Evolutionary conservation across 139 green algal species (phyloP), one percentile per base, ranked within the genome.

Genomic region (Eudorina sp.): DNA sequence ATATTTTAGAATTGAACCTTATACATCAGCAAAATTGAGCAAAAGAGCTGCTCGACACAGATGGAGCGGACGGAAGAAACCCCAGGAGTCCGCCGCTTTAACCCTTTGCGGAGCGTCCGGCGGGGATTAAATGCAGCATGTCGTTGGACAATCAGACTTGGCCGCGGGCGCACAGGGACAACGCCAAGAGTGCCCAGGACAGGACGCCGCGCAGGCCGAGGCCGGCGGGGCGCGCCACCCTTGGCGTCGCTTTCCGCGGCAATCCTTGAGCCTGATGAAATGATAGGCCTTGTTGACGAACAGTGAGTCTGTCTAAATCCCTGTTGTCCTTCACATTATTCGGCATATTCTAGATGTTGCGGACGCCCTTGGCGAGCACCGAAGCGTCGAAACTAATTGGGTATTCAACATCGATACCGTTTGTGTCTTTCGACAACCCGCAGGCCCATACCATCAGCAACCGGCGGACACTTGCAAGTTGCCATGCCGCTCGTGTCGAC

Each of bases 71-170:
- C 62, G 1, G 27, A 53, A 9, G 70, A 79, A 38, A 38, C 16
- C 38, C 70, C 34, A 40, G n/a, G n/a, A 25, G 73, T n/a, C 1
- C 48, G 75, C 31, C 75, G 75, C 8, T 83, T 83, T 21, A 34
- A 31, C 14, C 48, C 34, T 5, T 31, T 83, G 18, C 48, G 75
- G 3, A n/a, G 75, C 48, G 31, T 83, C 4, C 34, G 75, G 14
- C 48, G 75, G 4, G 75, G 75, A 31, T 14, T 83, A 14, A 83
- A 48, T 13, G 75, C 75, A 18, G 75, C 75, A 68, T 83, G 48
- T 53, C 75, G n/a, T 31, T 83, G 75, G 75, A 83, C 75, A n/a
- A 48, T 83, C 4, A 27, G 75, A 7, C 29, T 83, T 68, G 31
- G 75, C 4, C 48, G 70, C 27, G 40, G 70, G 19, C 70, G 70